These are phyloP conservation scores for Boletus bicolor DNA, from an alignment of 768 basidiomycete genomes.

Conservation along the genomic window DNA sequence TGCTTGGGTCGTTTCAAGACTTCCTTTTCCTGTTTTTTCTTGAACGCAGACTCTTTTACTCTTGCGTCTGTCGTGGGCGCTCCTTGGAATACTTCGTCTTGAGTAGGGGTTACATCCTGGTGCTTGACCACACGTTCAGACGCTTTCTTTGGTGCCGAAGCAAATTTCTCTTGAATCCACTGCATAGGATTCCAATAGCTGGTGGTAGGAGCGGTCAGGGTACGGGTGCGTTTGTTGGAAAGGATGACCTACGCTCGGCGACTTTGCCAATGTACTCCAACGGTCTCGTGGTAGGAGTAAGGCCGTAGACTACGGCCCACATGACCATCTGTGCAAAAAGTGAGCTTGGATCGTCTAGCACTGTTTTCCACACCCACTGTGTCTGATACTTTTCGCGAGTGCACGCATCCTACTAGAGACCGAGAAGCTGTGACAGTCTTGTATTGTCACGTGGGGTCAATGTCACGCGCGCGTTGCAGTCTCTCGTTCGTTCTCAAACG, in stretches of 20 bases:
- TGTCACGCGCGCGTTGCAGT: slow-evolving; percentile 14
- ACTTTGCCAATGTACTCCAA: slow-evolving; percentile 34
- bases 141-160: slow-evolving; percentile 43
- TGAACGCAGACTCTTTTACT: slow-evolving; percentile 10
- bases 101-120: slow-evolving; percentile 22
- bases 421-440: slow-evolving; percentile 9
- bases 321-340: slow-evolving; percentile 10
- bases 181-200: slow-evolving; percentile 57
- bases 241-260: slow-evolving; percentile 43
- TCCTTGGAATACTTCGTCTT: slow-evolving; percentile 46
- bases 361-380: slow-evolving; percentile 18
- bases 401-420: slow-evolving; percentile 27
- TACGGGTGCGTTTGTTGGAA: neutral
- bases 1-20: slow-evolving; percentile 18
- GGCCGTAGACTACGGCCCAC: slow-evolving; percentile 12
- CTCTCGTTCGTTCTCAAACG: neutral
- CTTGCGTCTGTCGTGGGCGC: slow-evolving; percentile 16
- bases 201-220: slow-evolving; percentile 16
- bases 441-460: slow-evolving; percentile 12
- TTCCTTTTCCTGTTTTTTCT: slow-evolving; percentile 14
- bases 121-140: slow-evolving; percentile 42
- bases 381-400: slow-evolving; percentile 23
- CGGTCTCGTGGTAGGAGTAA: slow-evolving; percentile 1
- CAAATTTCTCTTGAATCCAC: slow-evolving; percentile 63
- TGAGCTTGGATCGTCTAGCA: neutral